Evolutionary conservation across 768 basidiomycete species (phyloP).

Genomic region (Crassisporium funariophilum): DNA sequence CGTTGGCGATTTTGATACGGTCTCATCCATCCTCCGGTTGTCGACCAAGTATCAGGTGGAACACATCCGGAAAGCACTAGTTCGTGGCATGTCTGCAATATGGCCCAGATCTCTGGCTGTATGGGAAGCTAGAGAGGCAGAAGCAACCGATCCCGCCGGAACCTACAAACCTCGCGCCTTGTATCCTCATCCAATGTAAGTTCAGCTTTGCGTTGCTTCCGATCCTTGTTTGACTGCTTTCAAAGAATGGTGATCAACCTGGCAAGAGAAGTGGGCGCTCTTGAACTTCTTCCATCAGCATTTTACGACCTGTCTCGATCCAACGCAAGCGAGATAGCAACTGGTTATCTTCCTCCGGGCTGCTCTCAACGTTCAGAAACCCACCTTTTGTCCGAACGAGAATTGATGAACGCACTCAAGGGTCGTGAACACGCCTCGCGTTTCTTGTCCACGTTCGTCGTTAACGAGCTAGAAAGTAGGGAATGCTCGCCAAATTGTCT

Average conservation of each 20-base stretch:
- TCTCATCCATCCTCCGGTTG: constrained; percentile 61
- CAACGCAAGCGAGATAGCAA: constrained; percentile 60
- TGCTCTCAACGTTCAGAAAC: constrained; percentile 25
- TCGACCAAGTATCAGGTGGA: constrained; percentile 65
- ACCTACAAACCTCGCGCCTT: constrained; percentile 55
- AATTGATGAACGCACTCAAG: constrained; percentile 61
- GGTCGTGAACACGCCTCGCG: constrained; percentile 75
- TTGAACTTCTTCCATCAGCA: constrained; percentile 68
- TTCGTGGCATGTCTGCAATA: constrained; percentile 49
- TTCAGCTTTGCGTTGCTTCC: constrained; percentile 9
- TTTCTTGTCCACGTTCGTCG: constrained; percentile 77
- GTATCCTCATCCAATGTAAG: constrained; percentile 73
- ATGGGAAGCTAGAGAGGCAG: constrained; percentile 73
- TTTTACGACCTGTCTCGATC: constrained; percentile 81
- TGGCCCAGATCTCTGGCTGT: constrained; percentile 66
- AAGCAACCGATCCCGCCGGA: constrained; percentile 49
- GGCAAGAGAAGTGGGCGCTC: constrained; percentile 55
- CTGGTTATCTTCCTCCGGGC: constrained; percentile 43
- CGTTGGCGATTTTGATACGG: constrained; percentile 49
- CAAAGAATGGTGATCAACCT: constrained; percentile 66
- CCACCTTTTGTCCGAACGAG: constrained; percentile 49
- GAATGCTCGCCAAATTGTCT: constrained; percentile 50
- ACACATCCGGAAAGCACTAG: constrained; percentile 56
- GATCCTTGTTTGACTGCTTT: constrained; percentile 9
- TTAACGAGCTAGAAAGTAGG: constrained; percentile 72